Evolutionary conservation across 2,329 filamentous ascomycete genomes (phyloP).

Genomic region (Scytalidium lignicola): DNA sequence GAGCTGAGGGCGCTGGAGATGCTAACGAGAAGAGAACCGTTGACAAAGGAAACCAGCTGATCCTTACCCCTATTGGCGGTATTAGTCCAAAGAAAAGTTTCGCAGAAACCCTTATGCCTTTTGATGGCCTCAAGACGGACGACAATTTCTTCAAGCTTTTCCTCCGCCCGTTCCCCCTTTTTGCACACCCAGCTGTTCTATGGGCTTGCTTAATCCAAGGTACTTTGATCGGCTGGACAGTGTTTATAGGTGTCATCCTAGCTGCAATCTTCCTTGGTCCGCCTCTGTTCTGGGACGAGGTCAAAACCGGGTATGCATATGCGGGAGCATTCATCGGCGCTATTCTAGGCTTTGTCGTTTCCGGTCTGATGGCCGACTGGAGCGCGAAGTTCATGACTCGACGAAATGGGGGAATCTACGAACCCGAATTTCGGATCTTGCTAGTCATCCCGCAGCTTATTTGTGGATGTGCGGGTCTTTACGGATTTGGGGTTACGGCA

Average conservation of each 20-base stretch:
- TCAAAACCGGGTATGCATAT: constrained; percentile 82
- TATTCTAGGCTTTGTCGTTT: constrained; percentile 69
- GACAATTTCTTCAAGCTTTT: constrained; percentile 63
- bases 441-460: constrained; percentile 79
- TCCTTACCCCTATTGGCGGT: neutral
- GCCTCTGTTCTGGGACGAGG: constrained; percentile 76
- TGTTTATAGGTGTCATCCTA: constrained; percentile 81
- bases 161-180: constrained; percentile 74
- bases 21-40: constrained; percentile 1
- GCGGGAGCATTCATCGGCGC: constrained; percentile 81
- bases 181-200: constrained; percentile 78
- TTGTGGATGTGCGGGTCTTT: constrained; percentile 72
- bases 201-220: constrained; percentile 81
- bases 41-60: constrained; percentile 3
- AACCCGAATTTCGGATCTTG: constrained; percentile 84
- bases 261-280: constrained; percentile 77
- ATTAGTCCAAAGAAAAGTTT: constrained; percentile 47
- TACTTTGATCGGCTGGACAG: constrained; percentile 89
- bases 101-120: constrained; percentile 56
- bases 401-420: constrained; percentile 75
- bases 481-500: constrained; percentile 75
- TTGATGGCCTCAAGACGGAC: constrained; percentile 78
- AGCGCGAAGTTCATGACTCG: constrained; percentile 66
- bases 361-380: constrained; percentile 69
- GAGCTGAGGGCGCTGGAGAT: neutral